Base-by-base conservation (phyloP, 108 stramenopile species). In the Thalassiosira profunda region DNA sequence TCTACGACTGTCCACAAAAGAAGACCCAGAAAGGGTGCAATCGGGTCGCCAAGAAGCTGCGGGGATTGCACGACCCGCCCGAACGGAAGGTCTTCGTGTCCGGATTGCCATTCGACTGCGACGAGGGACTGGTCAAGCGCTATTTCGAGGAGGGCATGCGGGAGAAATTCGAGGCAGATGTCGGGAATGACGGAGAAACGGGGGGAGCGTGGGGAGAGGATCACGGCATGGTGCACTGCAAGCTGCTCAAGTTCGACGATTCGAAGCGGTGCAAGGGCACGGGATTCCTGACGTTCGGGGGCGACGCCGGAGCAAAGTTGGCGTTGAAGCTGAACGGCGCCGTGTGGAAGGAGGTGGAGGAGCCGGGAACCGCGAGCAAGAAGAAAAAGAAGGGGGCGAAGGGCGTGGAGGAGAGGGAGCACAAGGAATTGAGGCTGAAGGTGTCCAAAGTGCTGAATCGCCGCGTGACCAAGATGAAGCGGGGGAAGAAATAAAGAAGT, bases 1-100 rank as follows among this genome's bases (percentile, higher is more conserved):
- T 95, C 34, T 93, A 95, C 55, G 94, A 95, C 56, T 95, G 94
- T 67, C 91, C 94, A n/a, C 41, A 63, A 25, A 95, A 95, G 62
- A 61, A 79, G n/a, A 84, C 82, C n/a, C 62, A 86, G 10, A 58
- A 47, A 2, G 94, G 94, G 41, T 88, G 76, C 35, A 95, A 95
- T 65, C 30, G 74, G 2, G 67, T 89, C 20, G 37, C 70, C 11
- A 93, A 92, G 60, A 84, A 81, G 52, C 47, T 76, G 5, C 72
- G 85, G 21, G 91, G 91, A 0, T 17, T 92, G 17, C 61, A 88
- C 56, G 84, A 91, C 55, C 94, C 94, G 5, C 71, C 87, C 53
- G 40, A 72, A 14, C 60, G 71, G 9, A 95, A 95, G 63, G 86
- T 95, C 1, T 95, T 95, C 63, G 91, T 95, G 1, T 79, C 86